These are phyloP conservation scores for Phellopilus nigrolimitatus DNA, from an alignment of 1,284 basidiomycete genomes.

Conservation along the genomic window DNA sequence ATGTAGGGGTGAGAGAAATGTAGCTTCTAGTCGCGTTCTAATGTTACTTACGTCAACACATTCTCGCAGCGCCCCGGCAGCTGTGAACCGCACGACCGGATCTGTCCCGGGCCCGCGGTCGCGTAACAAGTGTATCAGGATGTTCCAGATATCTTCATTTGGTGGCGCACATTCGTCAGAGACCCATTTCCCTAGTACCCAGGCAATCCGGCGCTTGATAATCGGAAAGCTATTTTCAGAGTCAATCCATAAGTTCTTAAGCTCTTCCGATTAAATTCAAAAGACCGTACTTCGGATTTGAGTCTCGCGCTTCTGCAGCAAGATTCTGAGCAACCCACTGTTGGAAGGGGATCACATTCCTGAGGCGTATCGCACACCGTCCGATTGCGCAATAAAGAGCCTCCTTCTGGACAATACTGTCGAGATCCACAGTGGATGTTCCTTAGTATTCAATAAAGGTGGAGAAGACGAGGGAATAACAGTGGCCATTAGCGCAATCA, in stretches of 20 bases:
- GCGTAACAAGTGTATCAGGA: conserved; percentile 68
- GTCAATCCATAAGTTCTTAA: neutral
- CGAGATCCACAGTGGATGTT: conserved; percentile 51
- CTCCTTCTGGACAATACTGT: conserved; percentile 73
- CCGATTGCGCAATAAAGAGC: conserved; percentile 87
- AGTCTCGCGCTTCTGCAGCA: conserved; percentile 49
- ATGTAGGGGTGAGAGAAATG: neutral
- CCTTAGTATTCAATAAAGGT: conserved; percentile 32
- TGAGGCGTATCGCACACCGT: conserved; percentile 69
- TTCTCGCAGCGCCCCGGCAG: conserved; percentile 70
- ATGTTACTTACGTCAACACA: conserved; percentile 69
- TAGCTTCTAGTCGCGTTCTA: conserved; percentile 1
- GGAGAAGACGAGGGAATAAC: conserved; percentile 2
- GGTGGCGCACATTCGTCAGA: conserved; percentile 57
- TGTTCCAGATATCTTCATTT: conserved; percentile 73
- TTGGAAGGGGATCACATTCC: conserved; percentile 59
- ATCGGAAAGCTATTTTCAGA: conserved; percentile 63
- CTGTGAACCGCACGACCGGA: conserved; percentile 77
- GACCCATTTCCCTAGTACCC: conserved; percentile 85
- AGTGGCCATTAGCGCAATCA: too few relatives aligned
- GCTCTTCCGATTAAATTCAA: too few relatives aligned
- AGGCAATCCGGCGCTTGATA: conserved; percentile 84
- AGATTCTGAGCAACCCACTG: conserved; percentile 62
- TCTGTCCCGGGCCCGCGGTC: conserved; percentile 70
- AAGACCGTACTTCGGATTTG: conserved; percentile 55